Percentiles rank a stretch among this genome's conserved stretches.
Evolutionary conservation across 441 rosid genomes (phyloP).

Genomic region (Hura crepitans): DNA sequence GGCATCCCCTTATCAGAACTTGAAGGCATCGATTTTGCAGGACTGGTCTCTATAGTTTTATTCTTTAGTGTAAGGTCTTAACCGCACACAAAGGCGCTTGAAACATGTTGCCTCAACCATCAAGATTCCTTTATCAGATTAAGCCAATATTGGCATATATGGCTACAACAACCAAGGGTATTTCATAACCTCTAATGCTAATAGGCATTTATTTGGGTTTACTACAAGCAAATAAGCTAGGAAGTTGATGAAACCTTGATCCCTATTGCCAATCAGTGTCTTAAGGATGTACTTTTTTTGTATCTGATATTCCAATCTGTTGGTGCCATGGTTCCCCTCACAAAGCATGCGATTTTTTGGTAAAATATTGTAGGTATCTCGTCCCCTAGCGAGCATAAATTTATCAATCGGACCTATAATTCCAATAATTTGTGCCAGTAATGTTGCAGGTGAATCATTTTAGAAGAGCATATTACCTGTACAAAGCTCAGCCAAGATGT

Average conservation of each 20-base stretch:
- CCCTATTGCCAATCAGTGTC: slow-evolving; percentile 96
- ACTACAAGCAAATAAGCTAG: slow-evolving; percentile 76
- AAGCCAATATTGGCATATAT: slow-evolving; percentile 91
- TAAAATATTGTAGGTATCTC: slow-evolving; percentile 87
- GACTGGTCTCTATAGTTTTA: slow-evolving; percentile 70
- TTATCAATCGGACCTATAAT: slow-evolving; percentile 71
- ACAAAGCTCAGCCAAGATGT: slow-evolving; percentile 95
- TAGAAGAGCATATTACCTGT: slow-evolving; percentile 96
- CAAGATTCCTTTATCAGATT: slow-evolving; percentile 23
- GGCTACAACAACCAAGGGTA: slow-evolving; percentile 91
- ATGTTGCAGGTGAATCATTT: slow-evolving; percentile 95
- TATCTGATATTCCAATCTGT: slow-evolving; percentile 74
- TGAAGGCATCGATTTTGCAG: slow-evolving; percentile 59
- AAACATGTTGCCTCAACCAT: slow-evolving; percentile 15
- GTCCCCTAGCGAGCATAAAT: slow-evolving; percentile 80
- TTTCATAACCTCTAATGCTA: slow-evolving; percentile 79
- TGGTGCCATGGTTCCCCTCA: slow-evolving; percentile 90
- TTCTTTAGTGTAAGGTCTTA: background rate
- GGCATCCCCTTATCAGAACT: slow-evolving; percentile 64
- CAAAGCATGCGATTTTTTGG: slow-evolving; percentile 88
- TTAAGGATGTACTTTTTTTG: slow-evolving; percentile 81
- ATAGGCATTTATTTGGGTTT: slow-evolving; percentile 89
- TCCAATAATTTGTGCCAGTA: slow-evolving; percentile 86
- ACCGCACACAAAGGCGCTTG: background rate
- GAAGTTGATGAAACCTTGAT: slow-evolving; percentile 88